Percentiles rank a stretch among this genome's conserved stretches.
phyloP scores from a whole-genome alignment of 805 yeast genomes.

The Monosporozyma servazzii region DNA sequence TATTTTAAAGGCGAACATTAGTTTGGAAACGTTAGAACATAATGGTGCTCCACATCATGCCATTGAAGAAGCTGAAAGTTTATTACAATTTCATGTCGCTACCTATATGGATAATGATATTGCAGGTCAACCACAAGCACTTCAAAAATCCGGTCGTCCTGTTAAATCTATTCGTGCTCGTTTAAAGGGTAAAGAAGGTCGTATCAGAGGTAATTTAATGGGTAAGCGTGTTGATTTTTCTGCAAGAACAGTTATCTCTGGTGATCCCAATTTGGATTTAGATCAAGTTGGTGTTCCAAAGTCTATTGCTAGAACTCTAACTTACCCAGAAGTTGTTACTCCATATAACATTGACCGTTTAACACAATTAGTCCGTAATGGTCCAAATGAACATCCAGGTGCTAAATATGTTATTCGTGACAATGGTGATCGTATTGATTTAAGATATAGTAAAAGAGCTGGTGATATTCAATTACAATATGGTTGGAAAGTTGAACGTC shows the following conservation, averaged over 20 bases:
- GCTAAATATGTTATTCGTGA: constrained; percentile 97
- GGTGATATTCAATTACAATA: constrained; percentile 97
- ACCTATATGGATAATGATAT: constrained; percentile 99
- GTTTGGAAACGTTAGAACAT: constrained; percentile 93
- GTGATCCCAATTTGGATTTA: constrained; percentile 94
- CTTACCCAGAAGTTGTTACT: constrained; percentile 96
- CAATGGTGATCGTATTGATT: constrained; percentile 96
- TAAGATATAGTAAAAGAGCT: constrained; percentile 93
- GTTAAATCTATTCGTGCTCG: constrained; percentile 98
- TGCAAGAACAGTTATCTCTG: constrained; percentile 98
- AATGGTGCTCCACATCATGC: constrained; percentile 99
- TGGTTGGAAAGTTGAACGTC: constrained; percentile 99
- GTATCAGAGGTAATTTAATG: constrained; percentile 96
- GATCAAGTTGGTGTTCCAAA: constrained; percentile 99
- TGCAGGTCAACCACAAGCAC: constrained; percentile 99
- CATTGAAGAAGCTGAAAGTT: constrained; percentile 88
- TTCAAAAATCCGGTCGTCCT: constrained; percentile 97
- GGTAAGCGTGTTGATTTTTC: constrained; percentile 99
- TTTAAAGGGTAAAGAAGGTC: constrained; percentile 98
- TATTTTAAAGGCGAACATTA: constrained; percentile 90
- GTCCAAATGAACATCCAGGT: constrained; percentile 99
- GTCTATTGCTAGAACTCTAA: constrained; percentile 87
- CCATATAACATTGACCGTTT: constrained; percentile 92
- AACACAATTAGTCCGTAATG: constrained; percentile 90
- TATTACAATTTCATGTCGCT: constrained; percentile 95